These are phyloP conservation scores for Venturia effusa DNA, from an alignment of 2,329 filamentous ascomycete genomes.

Conservation along the genomic window DNA sequence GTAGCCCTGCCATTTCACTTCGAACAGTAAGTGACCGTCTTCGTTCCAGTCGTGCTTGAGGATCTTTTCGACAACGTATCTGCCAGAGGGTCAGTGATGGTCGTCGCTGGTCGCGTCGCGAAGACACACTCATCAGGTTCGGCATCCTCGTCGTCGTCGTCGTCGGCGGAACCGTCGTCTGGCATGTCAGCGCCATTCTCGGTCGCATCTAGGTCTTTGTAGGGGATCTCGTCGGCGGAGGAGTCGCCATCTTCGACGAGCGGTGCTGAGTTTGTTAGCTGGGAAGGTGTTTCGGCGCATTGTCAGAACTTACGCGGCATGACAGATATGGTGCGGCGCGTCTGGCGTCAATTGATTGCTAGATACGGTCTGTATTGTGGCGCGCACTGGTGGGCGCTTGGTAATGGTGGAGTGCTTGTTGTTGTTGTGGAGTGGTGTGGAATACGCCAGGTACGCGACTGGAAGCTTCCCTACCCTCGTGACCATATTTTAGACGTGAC, in stretches of 20 bases:
- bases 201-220: slow-evolving; percentile 14
- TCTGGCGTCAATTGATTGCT: neutral
- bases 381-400: neutral
- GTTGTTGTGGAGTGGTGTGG: neutral
- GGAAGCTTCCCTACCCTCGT: no score
- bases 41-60: slow-evolving; percentile 51
- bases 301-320: slow-evolving; percentile 10
- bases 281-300: neutral
- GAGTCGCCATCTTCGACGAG: slow-evolving; percentile 3
- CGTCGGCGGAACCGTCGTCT: slow-evolving; percentile 18
- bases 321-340: neutral
- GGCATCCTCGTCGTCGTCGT: slow-evolving; percentile 16
- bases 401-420: neutral
- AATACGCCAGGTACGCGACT: no score
- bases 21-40: slow-evolving; percentile 23
- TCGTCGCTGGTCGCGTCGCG: slow-evolving; percentile 17
- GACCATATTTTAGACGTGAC: no score
- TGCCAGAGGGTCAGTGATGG: neutral
- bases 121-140: slow-evolving; percentile 35
- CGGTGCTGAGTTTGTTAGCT: neutral
- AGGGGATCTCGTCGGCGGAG: slow-evolving; percentile 19
- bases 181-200: neutral
- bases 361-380: neutral
- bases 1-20: slow-evolving; percentile 76
- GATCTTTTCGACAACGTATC: slow-evolving; percentile 64